phyloP scores from a whole-genome alignment of 2,329 filamentous ascomycete genomes.

The Nemania serpens region DNA sequence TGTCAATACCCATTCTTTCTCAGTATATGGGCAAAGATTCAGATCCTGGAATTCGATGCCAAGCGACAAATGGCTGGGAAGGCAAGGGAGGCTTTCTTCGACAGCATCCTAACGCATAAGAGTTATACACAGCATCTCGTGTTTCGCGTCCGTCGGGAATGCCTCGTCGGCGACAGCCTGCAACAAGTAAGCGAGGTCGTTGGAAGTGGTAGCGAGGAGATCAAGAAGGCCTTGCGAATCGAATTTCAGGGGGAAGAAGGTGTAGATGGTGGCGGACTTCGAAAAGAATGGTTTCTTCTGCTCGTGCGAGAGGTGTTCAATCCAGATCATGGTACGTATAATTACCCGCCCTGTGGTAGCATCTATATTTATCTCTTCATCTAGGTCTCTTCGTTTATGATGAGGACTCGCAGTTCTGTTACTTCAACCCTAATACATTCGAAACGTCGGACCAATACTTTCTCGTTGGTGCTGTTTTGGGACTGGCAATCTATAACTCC shows the following conservation, averaged over 20 bases:
- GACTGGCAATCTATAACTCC: conserved; percentile 91
- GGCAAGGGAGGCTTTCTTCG: conserved; percentile 87
- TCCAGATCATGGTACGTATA: conserved; percentile 75
- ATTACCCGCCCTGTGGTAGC: not conserved
- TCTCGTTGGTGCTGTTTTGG: conserved; percentile 83
- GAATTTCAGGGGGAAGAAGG: conserved; percentile 89
- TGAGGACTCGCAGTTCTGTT: conserved; percentile 87
- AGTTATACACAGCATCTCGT: conserved; percentile 78
- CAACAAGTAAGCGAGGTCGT: conserved; percentile 84
- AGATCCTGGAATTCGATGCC: conserved; percentile 86
- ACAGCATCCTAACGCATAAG: conserved; percentile 78
- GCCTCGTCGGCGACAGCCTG: conserved; percentile 85
- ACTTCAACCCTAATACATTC: conserved; percentile 89
- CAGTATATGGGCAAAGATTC: conserved; percentile 90
- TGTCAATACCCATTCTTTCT: conserved; percentile 92
- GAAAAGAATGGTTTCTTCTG: conserved; percentile 94
- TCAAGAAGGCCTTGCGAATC: conserved; percentile 88
- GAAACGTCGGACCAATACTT: conserved; percentile 93
- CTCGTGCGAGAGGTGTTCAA: conserved; percentile 90
- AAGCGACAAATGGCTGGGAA: conserved; percentile 87
- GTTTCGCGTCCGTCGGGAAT: conserved; percentile 79
- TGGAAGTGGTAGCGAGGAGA: conserved; percentile 77
- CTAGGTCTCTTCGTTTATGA: conserved; percentile 90
- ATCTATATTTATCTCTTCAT: conserved; percentile 17
- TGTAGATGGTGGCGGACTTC: conserved; percentile 83